Evolutionary conservation across 2,329 filamentous ascomycete species (phyloP).

Genomic region (Dactylellina cionopaga): DNA sequence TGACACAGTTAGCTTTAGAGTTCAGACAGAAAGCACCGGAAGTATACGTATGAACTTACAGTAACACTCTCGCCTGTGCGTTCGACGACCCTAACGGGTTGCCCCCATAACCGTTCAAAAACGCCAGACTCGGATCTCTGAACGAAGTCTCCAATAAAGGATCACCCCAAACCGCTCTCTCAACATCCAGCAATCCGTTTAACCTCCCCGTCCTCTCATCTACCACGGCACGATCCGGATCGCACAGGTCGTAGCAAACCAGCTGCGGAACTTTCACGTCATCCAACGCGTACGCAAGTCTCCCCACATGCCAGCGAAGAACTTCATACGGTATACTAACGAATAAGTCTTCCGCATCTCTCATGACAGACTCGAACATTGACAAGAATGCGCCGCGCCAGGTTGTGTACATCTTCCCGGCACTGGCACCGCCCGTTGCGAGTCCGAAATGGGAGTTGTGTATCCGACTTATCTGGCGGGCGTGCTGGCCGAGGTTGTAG

Average conservation of each 20-base stretch:
- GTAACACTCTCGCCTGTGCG: slow-evolving; percentile 26
- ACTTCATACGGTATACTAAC: slow-evolving; percentile 69
- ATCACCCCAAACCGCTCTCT: slow-evolving; percentile 56
- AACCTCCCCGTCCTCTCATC: slow-evolving; percentile 51
- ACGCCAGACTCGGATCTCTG: slow-evolving; percentile 46
- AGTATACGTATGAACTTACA: slow-evolving; percentile 26
- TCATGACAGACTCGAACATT: slow-evolving; percentile 68
- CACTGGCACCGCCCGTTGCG: slow-evolving; percentile 29
- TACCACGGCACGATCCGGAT: slow-evolving; percentile 56
- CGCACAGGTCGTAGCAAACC: slow-evolving; percentile 67
- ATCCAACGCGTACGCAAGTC: slow-evolving; percentile 66
- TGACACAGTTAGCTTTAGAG: slow-evolving; percentile 5
- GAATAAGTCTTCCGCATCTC: slow-evolving; percentile 71
- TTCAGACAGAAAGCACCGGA: neutral
- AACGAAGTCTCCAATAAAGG: slow-evolving; percentile 53
- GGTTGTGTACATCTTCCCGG: slow-evolving; percentile 59
- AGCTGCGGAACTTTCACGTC: slow-evolving; percentile 66
- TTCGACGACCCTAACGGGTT: slow-evolving; percentile 32
- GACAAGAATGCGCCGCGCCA: slow-evolving; percentile 70
- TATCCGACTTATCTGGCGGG: slow-evolving; percentile 39
- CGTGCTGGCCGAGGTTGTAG: slow-evolving; percentile 58
- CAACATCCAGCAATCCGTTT: slow-evolving; percentile 55
- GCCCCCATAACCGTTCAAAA: slow-evolving; percentile 55
- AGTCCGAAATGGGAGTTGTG: slow-evolving; percentile 35
- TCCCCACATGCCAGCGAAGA: slow-evolving; percentile 67